A percentile compares a stretch with the other conserved stretches of the same genome.
Evolutionary conservation across 2,329 filamentous ascomycete genomes (phyloP).

Genomic region (Stachybotrys elegans): DNA sequence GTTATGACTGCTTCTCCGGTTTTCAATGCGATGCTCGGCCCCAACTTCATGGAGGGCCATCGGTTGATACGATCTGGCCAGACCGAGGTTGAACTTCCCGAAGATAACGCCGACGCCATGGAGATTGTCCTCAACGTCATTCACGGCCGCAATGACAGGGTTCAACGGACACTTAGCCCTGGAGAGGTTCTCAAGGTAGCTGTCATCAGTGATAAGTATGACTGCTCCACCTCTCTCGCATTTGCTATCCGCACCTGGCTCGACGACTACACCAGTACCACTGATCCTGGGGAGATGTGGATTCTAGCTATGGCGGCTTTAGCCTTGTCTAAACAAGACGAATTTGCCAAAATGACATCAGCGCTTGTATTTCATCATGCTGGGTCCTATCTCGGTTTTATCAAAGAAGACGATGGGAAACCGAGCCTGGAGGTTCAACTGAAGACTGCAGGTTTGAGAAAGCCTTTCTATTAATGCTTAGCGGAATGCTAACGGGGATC

Average conservation of each 20-base stretch:
- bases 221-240: conserved; percentile 6
- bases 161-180: conserved; percentile 18
- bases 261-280: neutral
- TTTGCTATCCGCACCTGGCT: conserved; percentile 3
- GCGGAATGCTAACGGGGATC: neutral
- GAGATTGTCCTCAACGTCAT: conserved; percentile 24
- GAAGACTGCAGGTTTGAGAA: neutral
- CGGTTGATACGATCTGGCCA: conserved; percentile 6
- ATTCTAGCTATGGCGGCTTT: neutral
- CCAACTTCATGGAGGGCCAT: conserved; percentile 14
- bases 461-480: neutral
- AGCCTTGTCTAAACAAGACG: neutral
- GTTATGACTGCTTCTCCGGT: conserved; percentile 18
- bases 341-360: neutral
- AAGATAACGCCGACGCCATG: conserved; percentile 25
- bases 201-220: conserved; percentile 20
- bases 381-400: neutral
- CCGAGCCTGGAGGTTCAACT: neutral
- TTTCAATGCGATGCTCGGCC: conserved; percentile 18
- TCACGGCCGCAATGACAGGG: conserved; percentile 18
- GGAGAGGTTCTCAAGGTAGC: conserved; percentile 19
- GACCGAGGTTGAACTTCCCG: conserved; percentile 19
- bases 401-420: neutral
- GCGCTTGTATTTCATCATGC: neutral
- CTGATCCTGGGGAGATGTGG: neutral